Base-by-base conservation (phyloP, 2,329 filamentous ascomycete species). In the Colletotrichum sp. region DNA sequence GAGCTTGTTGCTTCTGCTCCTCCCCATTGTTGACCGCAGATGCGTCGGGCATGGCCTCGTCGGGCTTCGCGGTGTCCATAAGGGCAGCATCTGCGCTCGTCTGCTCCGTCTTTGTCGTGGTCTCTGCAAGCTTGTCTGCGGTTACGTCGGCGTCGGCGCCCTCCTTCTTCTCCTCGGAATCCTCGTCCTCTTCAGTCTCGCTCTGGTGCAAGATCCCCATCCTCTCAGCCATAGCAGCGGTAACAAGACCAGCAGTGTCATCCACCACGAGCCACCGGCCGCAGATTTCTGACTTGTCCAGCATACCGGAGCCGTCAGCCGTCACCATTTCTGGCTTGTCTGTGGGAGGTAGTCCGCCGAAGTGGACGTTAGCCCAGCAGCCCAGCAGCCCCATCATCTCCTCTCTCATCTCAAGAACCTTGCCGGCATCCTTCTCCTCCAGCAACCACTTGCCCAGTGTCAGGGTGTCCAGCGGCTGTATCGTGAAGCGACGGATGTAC, bases 311-410 rank as follows among this genome's bases (percentile, higher is more conserved):
- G 4, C 88, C 89, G 1, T 85, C 83, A 36, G 57, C 60, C 66
- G 65, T 65, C 55, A 71, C 70, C 34, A 69, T 71, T 59, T 77
- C 78, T 7, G 76, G 70, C 15, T 78, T 69, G 10, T 79, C 78
- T 28, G 83, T 80, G 26, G 80, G 79, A 28, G 85, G 83, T 18
- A 83, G 80, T 4, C 85, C 90, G n/a, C 89, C 90, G 79, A 93
- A 95, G 84, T 98, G 95, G 3, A 98, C 93, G 83, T 99, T 98
- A 0, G 93, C 95, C 95, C 96, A 98, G 82, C 95, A 97, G 8
- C 94, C 94, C 16, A 98, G 87, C 71, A 99, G 85, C 0, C 92
- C 96, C 70, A 77, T 67, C 28, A 65, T 80, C 7, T 83, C 83
- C 1, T 81, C 84, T 3, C 84, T 78, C 32, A 81, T 85, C 15